Base-by-base conservation (phyloP, 345 rosid species). In the Ceriops decandra region DNA sequence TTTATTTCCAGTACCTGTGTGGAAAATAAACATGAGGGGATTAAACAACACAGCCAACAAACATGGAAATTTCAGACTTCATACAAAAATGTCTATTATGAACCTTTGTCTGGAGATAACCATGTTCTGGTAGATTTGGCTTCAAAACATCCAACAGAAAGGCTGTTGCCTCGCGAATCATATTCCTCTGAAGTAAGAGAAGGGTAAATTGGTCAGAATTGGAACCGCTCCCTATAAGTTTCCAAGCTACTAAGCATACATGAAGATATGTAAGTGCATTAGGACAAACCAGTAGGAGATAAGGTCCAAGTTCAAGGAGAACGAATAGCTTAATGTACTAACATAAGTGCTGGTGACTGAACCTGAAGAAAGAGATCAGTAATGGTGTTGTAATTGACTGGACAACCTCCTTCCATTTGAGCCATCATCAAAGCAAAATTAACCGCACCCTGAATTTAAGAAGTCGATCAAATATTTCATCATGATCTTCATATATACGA, bases 311-410 rank as follows among this genome's bases (percentile, higher is more conserved):
- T 42, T 42, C 49, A 42, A 42, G 49, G 17, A 42, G 49, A 42
- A 42, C 15, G 19, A 42, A 42, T 42, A 42, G 49, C 49, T 15
- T 42, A 42, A 42, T 42, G 17, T 42, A 42, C 49, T 42, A 42
- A 42, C 49, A 42, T 9, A 42, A 13, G 49, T 56, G 26, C 28
- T 42, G 31, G 31, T 24, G 59, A 21, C 63, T 73, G 74, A 46
- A 95, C 99, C 99, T 95, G 99, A 78, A 95, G 98, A 75, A 95
- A 95, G 42, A 95, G 96, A 89, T 95, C 98, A 28, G 99, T 92
- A 67, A 95, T 90, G 70, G 97, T 95, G 67, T 95, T 95, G 83
- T 84, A 90, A 76, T 95, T 98, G 75, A 95, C 80, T 11, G 99
- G 98, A 80, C 96, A 90, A 53, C 99, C 99, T 59, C 96, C 99